phyloP scores from a whole-genome alignment of 805 yeast species.

The Candida vartiovaarae region DNA sequence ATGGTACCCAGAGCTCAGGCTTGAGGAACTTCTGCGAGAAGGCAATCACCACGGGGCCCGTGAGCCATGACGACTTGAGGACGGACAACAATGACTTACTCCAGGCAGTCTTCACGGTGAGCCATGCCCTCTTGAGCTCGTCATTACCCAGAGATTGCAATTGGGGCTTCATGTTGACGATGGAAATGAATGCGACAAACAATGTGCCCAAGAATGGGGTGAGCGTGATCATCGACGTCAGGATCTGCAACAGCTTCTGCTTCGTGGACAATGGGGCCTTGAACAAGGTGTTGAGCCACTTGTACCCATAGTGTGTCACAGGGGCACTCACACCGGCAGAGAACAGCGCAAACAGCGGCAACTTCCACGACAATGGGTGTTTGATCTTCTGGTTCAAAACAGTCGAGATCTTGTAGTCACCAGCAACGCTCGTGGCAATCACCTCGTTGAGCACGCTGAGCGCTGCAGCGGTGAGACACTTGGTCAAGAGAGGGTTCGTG shows the following conservation, averaged over 20 bases:
- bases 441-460: conserved; percentile 53
- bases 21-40: conserved; percentile 51
- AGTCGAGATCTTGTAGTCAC: conserved; percentile 30
- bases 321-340: conserved; percentile 53
- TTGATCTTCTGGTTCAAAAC: conserved; percentile 14
- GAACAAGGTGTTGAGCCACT: conserved; percentile 36
- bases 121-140: conserved; percentile 11
- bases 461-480: conserved; percentile 48
- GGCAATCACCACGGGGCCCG: conserved; percentile 43
- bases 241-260: conserved; percentile 42
- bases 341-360: conserved; percentile 48
- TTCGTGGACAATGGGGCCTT: conserved; percentile 33
- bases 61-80: conserved; percentile 45
- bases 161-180: conserved; percentile 33
- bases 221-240: conserved; percentile 44
- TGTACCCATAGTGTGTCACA: conserved; percentile 46
- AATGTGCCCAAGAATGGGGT: conserved; percentile 46
- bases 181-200: conserved; percentile 45
- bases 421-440: conserved; percentile 44
- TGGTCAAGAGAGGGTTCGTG: conserved; percentile 50
- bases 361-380: conserved; percentile 28
- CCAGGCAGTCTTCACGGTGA: conserved; percentile 24
- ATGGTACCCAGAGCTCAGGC: conserved; percentile 60
- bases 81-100: conserved; percentile 38
- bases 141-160: conserved; percentile 7